Evolutionary conservation across 192 early-diverging fungal species (phyloP).

Genomic region (Blastocladiella britannica): DNA sequence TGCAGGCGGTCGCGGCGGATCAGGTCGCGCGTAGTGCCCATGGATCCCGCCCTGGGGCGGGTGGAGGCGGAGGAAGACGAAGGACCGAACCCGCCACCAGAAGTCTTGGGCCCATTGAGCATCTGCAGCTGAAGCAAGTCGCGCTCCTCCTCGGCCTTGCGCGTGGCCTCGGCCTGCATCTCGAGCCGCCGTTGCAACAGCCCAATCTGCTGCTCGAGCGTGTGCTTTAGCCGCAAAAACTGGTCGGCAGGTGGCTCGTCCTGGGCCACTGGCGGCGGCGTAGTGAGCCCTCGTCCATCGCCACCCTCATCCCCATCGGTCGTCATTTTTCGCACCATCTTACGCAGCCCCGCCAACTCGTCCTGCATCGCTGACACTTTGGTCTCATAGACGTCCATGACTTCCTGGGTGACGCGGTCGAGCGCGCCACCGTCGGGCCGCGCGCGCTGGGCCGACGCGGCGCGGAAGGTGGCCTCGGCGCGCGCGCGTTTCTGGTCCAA

Average conservation of each 20-base stretch:
- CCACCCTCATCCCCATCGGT: background rate
- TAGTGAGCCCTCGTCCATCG: background rate
- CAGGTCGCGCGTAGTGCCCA: slow-evolving; percentile 11
- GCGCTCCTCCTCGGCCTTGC: slow-evolving; percentile 9
- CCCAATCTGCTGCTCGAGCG: slow-evolving; percentile 7
- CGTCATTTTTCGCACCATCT: background rate
- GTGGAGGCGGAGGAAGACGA: background rate
- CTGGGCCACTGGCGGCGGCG: background rate
- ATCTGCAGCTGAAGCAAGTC: slow-evolving; percentile 19
- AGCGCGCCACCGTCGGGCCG: slow-evolving; percentile 12
- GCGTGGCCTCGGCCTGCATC: slow-evolving; percentile 2
- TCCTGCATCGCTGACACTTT: slow-evolving; percentile 7
- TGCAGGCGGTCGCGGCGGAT: slow-evolving; percentile 18
- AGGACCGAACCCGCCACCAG: slow-evolving; percentile 1
- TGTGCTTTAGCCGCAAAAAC: slow-evolving; percentile 4
- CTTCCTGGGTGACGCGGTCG: slow-evolving; percentile 18
- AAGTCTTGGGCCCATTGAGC: slow-evolving; percentile 10
- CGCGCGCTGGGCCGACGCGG: slow-evolving; percentile 9
- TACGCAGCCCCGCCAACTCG: slow-evolving; percentile 10
- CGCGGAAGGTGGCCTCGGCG: slow-evolving; percentile 1
- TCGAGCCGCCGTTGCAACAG: slow-evolving; percentile 6
- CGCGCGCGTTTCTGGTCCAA: background rate
- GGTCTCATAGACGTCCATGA: slow-evolving; percentile 18
- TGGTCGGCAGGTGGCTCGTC: background rate
- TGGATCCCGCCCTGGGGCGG: background rate